Evolutionary conservation across 495 filamentous ascomycete species (phyloP), one percentile per base, ranked within the genome.

Genomic region (Aspergillus baeticus): DNA sequence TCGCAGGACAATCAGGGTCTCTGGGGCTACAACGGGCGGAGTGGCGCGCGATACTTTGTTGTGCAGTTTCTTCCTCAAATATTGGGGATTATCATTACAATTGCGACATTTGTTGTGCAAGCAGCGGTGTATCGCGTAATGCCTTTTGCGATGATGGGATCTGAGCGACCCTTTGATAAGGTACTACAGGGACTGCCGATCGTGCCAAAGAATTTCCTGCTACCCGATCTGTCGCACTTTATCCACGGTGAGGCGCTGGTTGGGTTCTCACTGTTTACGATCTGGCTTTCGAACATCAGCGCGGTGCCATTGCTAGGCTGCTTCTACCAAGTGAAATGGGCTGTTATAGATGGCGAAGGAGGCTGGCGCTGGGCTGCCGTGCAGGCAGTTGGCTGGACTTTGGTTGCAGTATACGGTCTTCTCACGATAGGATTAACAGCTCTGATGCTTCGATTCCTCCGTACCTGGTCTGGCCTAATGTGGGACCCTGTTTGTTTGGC

Each of bases 401-500:
- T 92, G 35, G 83, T 92, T 33, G 88, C 74, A 13, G 63, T 92
- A 0, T 96, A 96, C 66, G 68, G 87, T 5, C 69, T 90, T 2
- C 63, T 92, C 55, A 62, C 84, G 4, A 62, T 85, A 37, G 86
- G 84, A 5, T 67, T 86, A 3, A 51, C 81, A 26, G 57, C 89
- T 6, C 65, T 87, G 17, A 63, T 83, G 31, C 47, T 80, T 15
- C 76, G 76, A n/a, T 77, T 81, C 31, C 29, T 61, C 20, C 70
- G 79, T 21, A 74, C 72, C 31, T 77, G 69, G 60, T 90, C 91
- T 0, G 92, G 92, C 2, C 71, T 96, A 61, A 84, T 86, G 68
- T 96, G 92, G 92, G 90, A 92, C 67, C 82, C 89, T 2, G 72
- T 84, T n/a, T 90, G 85, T 13, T 70, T 96, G 20, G 91, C 88